Evolutionary conservation across 2,329 filamentous ascomycete species (phyloP), one percentile per base, ranked within the genome.

Genomic region (Chaetothyriales sp.): DNA sequence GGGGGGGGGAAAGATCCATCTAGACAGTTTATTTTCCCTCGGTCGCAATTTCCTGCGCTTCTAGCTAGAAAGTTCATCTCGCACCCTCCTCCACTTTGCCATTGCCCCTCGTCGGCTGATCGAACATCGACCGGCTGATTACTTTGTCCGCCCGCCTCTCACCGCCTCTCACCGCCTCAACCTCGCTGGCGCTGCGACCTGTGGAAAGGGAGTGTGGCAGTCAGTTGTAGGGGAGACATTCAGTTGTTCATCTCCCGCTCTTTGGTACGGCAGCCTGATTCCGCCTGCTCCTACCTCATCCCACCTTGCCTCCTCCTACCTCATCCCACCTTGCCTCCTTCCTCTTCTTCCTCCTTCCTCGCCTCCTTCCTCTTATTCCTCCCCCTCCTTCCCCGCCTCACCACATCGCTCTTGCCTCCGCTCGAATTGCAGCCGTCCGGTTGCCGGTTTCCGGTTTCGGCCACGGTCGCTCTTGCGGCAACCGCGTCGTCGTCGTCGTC

Each of bases 161-260:
- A 37, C 29, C 29, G 29, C 29, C 29, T 37, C 29, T n/a, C 22
- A 25, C 22, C 3, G 22, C 22, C 22, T 25, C 10, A 40, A 10
- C 33, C 33, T 13, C 33, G 33, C 33, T 40, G 33, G 33, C 33
- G 33, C 33, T 40, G 33, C 33, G 33, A 15, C 33, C 15, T 15
- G 33, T 40, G 33, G 10, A 15, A 40, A 40, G 33, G 33, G 33
- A 40, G 10, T 40, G 33, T 40, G 33, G 69, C 71, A 73, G 70
- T 69, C 66, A 69, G 51, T 70, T 73, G 75, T 75, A 74, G 87
- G 88, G 86, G 89, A 94, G 85, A 89, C 89, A 94, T 95, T 95
- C 71, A 83, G 69, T 95, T 94, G 89, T 94, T 88, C 75, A 86
- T 94, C 89, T 94, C 88, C 85, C 80, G 72, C 78, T 77, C 55